These are phyloP conservation scores for Pythium utonaiense DNA, from an alignment of 352 stramenopile species.

Conservation along the genomic window DNA sequence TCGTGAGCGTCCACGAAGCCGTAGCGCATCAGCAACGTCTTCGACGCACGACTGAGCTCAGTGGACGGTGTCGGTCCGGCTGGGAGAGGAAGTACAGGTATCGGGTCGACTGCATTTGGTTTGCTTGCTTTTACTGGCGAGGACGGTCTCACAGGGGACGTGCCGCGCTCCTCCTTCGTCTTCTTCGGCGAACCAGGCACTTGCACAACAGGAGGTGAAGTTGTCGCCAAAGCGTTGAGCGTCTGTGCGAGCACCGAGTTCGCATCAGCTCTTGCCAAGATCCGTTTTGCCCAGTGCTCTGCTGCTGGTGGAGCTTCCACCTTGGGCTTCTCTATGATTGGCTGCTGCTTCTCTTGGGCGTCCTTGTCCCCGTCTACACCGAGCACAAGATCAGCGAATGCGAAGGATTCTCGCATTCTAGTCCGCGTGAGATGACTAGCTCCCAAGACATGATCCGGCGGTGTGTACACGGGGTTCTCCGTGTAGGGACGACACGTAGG, in stretches of 20 bases:
- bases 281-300: constrained; percentile 55
- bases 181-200: constrained; percentile 4
- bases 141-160: constrained; percentile 12
- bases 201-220: background rate
- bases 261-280: constrained; percentile 49
- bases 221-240: constrained; percentile 51
- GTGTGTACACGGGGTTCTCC: constrained; percentile 69
- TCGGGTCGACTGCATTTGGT: background rate
- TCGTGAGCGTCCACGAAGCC: constrained; percentile 76
- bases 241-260: constrained; percentile 57
- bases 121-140: constrained; percentile 18
- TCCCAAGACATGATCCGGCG: constrained; percentile 32
- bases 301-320: constrained; percentile 21
- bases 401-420: constrained; percentile 49
- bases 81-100: constrained; percentile 1
- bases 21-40: constrained; percentile 78
- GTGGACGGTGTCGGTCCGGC: constrained; percentile 21
- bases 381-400: constrained; percentile 63
- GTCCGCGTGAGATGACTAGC: constrained; percentile 4
- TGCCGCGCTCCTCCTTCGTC: constrained; percentile 10
- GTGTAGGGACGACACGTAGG: constrained; percentile 66
- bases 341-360: constrained; percentile 2
- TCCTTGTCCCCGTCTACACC: constrained; percentile 28
- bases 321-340: constrained; percentile 5
- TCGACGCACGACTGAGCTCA: constrained; percentile 79